Evolutionary conservation across 2,329 filamentous ascomycete genomes (phyloP), one percentile per base, ranked within the genome.

Genomic region (Lomentospora prolificans): DNA sequence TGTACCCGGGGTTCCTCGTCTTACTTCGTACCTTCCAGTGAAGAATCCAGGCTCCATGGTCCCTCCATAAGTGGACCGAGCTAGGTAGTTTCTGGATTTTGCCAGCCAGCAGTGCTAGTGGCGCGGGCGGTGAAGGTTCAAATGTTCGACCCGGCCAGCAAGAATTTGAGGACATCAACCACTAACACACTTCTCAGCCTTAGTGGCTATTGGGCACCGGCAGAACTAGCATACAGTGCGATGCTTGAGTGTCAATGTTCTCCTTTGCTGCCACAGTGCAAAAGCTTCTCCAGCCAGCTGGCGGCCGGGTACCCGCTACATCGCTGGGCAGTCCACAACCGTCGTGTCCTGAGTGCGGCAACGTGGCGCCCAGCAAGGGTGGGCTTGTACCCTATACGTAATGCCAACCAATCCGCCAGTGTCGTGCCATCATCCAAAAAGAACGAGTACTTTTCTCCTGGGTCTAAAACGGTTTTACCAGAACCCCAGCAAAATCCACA

Each of bases 341-440:
- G 22, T 8, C 17, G 4, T 25, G 44, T 48, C 44, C 17, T n/a
- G 10, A 25, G 12, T 22, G 22, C 44, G 22, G 22, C 44, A 25
- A 8, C 3, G n/a, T 27, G 44, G 17, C 22, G 7, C 9, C 44
- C 22, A 12, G 17, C 44, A 1, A 48, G 44, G 22, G 44, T 5
- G 10, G 17, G 24, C 44, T 48, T 48, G 44, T 48, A 48, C 44
- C 44, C 44, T 48, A 12, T 48, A 48, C 44, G 44, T 25, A 22
- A 48, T 22, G 17, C 44, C 44, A 48, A 14, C 44, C 44, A 48
- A 48, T 48, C 44, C 44, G 44, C 44, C n/a, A n/a, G n/a, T n/a
- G 44, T 48, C 44, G 44, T 48, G 44, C 44, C 44, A 48, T 48
- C 44, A 48, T 48, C 44, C 12, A 22, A 22, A 48, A 48, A 22